phyloP scores from a whole-genome alignment of 495 filamentous ascomycete species.

The Tuber borchii region DNA sequence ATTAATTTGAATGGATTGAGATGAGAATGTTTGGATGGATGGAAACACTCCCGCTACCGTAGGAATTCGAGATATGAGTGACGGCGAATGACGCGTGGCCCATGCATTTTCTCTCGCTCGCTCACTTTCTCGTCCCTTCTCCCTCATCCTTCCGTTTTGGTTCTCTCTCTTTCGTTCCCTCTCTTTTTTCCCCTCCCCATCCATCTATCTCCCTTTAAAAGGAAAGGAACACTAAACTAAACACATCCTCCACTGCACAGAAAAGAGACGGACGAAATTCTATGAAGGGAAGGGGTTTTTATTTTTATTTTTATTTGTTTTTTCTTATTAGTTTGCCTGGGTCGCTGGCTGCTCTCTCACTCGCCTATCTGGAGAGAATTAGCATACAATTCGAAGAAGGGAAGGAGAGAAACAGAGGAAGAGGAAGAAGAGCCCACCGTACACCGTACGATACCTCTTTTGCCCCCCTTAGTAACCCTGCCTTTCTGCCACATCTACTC shows the following conservation, averaged over 20 bases:
- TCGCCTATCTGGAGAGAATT: background rate
- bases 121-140: slow-evolving; percentile 3
- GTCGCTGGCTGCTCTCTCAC: background rate
- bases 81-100: slow-evolving; percentile 38
- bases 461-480: background rate
- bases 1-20: background rate
- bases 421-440: background rate
- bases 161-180: background rate
- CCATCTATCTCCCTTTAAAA: background rate
- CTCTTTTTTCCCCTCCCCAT: background rate
- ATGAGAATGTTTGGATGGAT: background rate
- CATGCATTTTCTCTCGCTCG: slow-evolving; percentile 28
- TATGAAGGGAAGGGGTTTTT: background rate
- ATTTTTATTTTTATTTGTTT: background rate
- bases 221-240: background rate
- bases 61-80: slow-evolving; percentile 24
- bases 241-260: background rate
- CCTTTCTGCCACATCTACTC: background rate
- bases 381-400: background rate
- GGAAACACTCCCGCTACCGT: background rate
- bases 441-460: no score
- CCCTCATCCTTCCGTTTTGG: background rate
- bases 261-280: background rate
- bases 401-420: no score
- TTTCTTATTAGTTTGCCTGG: background rate